Conservation (phyloP, 2,329 filamentous ascomycete species). For the Aureobasidium sp. region DNA sequence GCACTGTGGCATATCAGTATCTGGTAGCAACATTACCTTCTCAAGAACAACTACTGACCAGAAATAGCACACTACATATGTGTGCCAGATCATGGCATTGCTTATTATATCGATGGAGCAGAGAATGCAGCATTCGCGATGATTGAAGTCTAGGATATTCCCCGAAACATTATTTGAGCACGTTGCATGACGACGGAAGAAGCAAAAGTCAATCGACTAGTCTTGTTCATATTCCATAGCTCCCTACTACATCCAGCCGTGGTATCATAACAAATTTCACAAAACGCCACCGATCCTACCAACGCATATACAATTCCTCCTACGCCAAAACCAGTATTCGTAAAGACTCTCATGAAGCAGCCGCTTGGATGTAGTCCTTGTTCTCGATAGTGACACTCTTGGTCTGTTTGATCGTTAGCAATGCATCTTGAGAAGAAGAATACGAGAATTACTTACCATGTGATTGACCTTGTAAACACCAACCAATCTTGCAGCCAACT, state of each 20-base stretch:
- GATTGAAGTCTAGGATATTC: too few species aligned
- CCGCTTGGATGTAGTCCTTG: conserved; percentile 37
- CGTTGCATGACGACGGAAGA: background rate
- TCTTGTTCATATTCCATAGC: background rate
- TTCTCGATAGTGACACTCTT: conserved; percentile 49
- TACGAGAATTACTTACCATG: conserved; percentile 53
- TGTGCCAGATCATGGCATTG: background rate
- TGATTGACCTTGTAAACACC: conserved; percentile 99
- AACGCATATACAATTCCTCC: background rate
- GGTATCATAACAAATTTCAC: conserved; percentile 7
- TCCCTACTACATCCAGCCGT: conserved; percentile 1
- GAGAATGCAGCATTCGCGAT: background rate
- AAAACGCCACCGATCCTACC: background rate
- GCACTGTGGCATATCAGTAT: too few species aligned
- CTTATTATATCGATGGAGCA: background rate
- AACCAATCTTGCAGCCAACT: conserved; percentile 87
- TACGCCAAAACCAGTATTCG: background rate
- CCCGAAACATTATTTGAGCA: background rate
- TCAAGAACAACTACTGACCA: background rate
- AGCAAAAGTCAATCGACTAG: background rate
- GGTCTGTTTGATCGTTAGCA: conserved; percentile 32
- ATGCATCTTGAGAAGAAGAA: background rate
- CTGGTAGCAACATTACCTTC: background rate
- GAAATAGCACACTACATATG: background rate
- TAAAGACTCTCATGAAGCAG: background rate